phyloP scores from a whole-genome alignment of 2,329 filamentous ascomycete species.

The Gnomoniopsis smithogilvyi region DNA sequence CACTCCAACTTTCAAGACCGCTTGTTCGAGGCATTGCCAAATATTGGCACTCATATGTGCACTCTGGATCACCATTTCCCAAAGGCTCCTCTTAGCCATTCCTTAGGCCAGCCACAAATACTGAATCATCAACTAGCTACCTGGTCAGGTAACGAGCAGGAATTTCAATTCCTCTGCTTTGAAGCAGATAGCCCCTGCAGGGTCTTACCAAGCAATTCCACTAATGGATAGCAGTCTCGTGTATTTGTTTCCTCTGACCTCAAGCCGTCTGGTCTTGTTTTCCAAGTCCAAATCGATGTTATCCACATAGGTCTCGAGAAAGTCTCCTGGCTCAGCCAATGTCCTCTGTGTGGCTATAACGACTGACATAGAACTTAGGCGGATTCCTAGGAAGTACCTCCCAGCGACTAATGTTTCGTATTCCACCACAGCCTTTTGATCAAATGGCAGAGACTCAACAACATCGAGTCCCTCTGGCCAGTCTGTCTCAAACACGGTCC shows the following conservation, averaged over 20 bases:
- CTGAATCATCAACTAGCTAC: no score
- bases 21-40: no score
- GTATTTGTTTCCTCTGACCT: neutral
- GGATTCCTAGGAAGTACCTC: neutral
- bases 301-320: neutral
- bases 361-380: neutral
- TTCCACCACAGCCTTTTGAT: slow-evolving; percentile 14
- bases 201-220: neutral
- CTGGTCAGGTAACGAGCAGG: no score
- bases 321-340: neutral
- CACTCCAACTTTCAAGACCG: no score
- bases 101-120: no score
- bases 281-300: neutral
- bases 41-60: no score
- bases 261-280: neutral
- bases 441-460: slow-evolving; percentile 1
- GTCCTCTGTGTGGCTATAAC: neutral
- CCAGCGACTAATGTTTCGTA: slow-evolving; percentile 2
- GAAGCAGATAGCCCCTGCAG: no score
- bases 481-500: slow-evolving; percentile 1
- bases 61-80: no score
- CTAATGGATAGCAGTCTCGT: neutral
- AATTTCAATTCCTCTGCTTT: no score
- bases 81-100: no score
- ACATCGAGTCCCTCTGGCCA: neutral